phyloP scores from a whole-genome alignment of 805 yeast genomes.

The Lachancea waltii region DNA sequence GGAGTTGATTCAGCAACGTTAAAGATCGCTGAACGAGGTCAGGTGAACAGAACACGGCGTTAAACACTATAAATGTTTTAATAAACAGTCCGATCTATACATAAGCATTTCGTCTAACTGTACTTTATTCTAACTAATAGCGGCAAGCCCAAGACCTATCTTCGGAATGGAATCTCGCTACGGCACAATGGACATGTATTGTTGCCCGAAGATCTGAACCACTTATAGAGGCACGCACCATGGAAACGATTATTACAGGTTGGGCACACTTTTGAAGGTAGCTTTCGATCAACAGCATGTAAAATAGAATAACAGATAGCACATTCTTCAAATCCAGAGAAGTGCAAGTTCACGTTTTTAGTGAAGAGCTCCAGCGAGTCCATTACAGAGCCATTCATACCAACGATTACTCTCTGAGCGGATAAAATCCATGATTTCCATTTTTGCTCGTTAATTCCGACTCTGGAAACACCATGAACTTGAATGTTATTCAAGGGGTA shows the following conservation, averaged over 20 bases:
- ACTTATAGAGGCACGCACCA: constrained; percentile 89
- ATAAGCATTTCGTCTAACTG: too few species aligned
- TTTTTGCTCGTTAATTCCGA: constrained; percentile 85
- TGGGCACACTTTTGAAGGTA: constrained; percentile 82
- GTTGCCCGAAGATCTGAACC: constrained; percentile 93
- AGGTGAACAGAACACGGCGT: background rate
- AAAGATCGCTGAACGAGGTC: background rate
- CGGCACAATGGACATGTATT: constrained; percentile 96
- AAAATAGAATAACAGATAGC: constrained; percentile 92
- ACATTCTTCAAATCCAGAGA: constrained; percentile 93
- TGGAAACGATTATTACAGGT: constrained; percentile 94
- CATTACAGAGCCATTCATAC: constrained; percentile 59
- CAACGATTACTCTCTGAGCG: constrained; percentile 72
- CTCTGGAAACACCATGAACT: constrained; percentile 69
- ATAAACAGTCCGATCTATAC: too few species aligned
- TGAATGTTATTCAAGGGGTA: constrained; percentile 74
- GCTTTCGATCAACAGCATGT: constrained; percentile 77
- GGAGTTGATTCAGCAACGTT: too few species aligned
- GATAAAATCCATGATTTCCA: constrained; percentile 96
- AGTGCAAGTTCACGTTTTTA: constrained; percentile 73
- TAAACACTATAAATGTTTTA: too few species aligned
- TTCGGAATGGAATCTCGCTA: constrained; percentile 30
- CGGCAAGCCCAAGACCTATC: too few species aligned
- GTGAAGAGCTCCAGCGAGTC: constrained; percentile 38
- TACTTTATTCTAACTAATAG: too few species aligned